A percentile compares a stretch with the other conserved stretches of the same genome.
Evolutionary conservation across 768 basidiomycete genomes (phyloP).

Genomic region (Lactarius psammicola): DNA sequence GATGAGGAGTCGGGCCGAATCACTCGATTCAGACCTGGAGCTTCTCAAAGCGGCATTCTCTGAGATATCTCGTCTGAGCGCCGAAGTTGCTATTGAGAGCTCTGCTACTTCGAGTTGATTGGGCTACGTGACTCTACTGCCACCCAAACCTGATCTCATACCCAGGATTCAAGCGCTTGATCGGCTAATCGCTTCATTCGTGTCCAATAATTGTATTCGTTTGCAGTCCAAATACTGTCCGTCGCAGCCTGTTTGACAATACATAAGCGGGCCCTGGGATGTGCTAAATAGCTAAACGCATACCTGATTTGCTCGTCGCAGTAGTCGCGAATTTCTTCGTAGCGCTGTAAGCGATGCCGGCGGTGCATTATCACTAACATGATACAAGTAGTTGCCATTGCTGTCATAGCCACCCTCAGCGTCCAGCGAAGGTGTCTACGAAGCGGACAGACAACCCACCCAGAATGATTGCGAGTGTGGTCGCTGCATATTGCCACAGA

Average conservation of each 20-base stretch:
- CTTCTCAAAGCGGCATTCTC: constrained; percentile 77
- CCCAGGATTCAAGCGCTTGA: background rate
- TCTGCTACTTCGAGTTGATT: constrained; percentile 12
- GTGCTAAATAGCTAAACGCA: constrained; percentile 2
- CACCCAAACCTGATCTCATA: background rate
- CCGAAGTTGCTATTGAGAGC: constrained; percentile 58
- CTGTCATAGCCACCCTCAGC: constrained; percentile 8
- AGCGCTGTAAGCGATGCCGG: constrained; percentile 26
- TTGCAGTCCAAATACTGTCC: constrained; percentile 10
- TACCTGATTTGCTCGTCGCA: constrained; percentile 28
- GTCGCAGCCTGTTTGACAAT: constrained; percentile 21
- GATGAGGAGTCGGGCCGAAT: constrained; percentile 89
- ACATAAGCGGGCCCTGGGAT: background rate
- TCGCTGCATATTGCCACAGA: constrained; percentile 29
- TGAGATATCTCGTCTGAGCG: constrained; percentile 76
- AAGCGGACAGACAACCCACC: constrained; percentile 21
- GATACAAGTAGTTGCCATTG: constrained; percentile 28
- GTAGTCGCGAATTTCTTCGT: constrained; percentile 27
- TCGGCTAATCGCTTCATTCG: background rate
- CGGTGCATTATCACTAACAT: constrained; percentile 28
- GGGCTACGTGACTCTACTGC: background rate
- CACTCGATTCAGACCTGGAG: constrained; percentile 81
- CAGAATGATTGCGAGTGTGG: constrained; percentile 24
- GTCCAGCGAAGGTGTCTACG: background rate
- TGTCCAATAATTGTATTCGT: background rate